Percentiles rank a stretch among this genome's conserved stretches.
Conservation (phyloP, 176 grass and related monocot species). For the Oryza australiensis region DNA sequence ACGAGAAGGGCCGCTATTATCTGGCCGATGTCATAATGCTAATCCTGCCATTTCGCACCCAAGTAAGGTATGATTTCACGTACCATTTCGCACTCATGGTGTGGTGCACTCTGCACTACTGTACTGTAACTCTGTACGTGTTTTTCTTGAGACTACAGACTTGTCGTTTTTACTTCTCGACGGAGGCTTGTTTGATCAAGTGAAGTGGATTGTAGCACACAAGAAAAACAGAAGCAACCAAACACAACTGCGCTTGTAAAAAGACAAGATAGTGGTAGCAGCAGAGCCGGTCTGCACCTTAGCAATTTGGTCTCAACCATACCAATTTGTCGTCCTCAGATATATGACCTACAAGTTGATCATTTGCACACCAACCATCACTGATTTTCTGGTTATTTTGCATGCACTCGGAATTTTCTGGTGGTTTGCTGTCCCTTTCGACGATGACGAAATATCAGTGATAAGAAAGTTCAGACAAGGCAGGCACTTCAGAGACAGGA, state of each 20-base stretch:
- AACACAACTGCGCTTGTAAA: not conserved
- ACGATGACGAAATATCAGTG: not conserved
- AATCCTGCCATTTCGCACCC: too few relatives aligned
- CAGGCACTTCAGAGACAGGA: slow-evolving; percentile 19
- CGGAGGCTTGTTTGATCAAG: not conserved
- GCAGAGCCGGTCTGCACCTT: not conserved
- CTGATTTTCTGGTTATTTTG: not conserved
- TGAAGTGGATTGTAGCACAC: not conserved
- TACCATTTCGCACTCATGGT: not conserved
- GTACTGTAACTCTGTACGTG: not conserved
- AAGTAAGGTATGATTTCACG: not conserved
- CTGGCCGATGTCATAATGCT: not conserved
- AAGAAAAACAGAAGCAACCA: not conserved
- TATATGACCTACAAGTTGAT: not conserved
- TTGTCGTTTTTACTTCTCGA: too few relatives aligned
- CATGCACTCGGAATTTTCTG: not conserved
- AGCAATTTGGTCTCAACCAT: not conserved
- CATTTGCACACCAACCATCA: not conserved
- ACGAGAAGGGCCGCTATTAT: not conserved
- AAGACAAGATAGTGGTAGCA: not conserved
- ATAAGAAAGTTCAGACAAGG: not conserved
- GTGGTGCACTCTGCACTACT: not conserved
- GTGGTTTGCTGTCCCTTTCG: not conserved
- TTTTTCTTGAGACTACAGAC: not conserved
- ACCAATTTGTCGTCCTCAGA: not conserved